phyloP scores from a whole-genome alignment of 2,329 filamentous ascomycete species.

The Aspergillus piperis region DNA sequence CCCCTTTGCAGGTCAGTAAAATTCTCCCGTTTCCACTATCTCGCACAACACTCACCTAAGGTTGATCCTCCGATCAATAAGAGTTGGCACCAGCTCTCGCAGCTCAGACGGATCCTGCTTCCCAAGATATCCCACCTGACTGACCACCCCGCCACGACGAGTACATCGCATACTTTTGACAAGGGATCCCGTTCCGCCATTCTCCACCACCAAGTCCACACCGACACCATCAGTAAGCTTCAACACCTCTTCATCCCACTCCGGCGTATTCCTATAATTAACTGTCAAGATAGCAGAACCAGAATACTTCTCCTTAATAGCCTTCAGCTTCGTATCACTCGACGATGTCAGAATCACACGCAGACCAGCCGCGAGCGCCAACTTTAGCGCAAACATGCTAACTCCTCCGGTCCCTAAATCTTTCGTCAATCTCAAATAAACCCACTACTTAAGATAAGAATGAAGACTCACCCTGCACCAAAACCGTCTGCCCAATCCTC shows the following conservation, averaged over 20 bases:
- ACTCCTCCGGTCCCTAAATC: conserved; percentile 37
- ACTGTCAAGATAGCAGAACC: conserved; percentile 29
- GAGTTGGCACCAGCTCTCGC: conserved; percentile 35
- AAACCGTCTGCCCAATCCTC: conserved; percentile 42
- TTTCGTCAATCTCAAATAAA: too few relatives aligned
- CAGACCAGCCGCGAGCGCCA: conserved; percentile 35
- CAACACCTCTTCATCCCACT: conserved; percentile 39
- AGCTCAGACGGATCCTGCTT: conserved; percentile 33
- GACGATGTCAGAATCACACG: conserved; percentile 43
- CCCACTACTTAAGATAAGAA: too few relatives aligned
- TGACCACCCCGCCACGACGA: conserved; percentile 45
- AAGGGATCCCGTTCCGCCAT: conserved; percentile 42
- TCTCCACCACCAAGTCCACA: conserved; percentile 44
- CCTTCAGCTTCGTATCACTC: conserved; percentile 36
- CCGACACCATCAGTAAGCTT: conserved; percentile 34
- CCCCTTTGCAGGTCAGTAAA: conserved; percentile 29
- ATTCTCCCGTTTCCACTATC: not conserved
- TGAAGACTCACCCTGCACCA: conserved; percentile 44
- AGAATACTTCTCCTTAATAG: conserved; percentile 28
- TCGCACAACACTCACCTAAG: conserved; percentile 27
- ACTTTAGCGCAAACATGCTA: conserved; percentile 37
- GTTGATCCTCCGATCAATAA: conserved; percentile 42
- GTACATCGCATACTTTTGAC: conserved; percentile 45
- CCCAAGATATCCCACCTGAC: conserved; percentile 48
- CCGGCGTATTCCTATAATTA: conserved; percentile 33